These are phyloP conservation scores for Dioszegia hungarica DNA, from an alignment of 768 basidiomycete genomes.

Conservation along the genomic window DNA sequence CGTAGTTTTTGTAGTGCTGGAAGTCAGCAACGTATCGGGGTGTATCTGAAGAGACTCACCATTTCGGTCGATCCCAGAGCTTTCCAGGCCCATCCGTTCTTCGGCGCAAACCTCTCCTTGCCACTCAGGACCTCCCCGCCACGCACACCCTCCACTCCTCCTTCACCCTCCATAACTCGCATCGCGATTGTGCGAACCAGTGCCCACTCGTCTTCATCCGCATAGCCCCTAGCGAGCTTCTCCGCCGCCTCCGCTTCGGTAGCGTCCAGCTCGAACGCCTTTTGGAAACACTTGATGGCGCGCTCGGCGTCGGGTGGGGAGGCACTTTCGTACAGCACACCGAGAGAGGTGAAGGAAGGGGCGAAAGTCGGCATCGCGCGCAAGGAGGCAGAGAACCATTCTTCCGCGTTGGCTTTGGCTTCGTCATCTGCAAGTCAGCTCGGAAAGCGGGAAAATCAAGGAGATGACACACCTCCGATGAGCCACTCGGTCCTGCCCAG, in stretches of 20 bases:
- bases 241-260: slow-evolving; percentile 79
- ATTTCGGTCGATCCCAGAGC: slow-evolving; percentile 85
- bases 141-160: slow-evolving; percentile 63
- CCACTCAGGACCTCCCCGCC: slow-evolving; percentile 50
- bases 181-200: slow-evolving; percentile 90
- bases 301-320: slow-evolving; percentile 73
- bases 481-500: slow-evolving; percentile 73
- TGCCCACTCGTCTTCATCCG: slow-evolving; percentile 91
- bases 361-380: slow-evolving; percentile 72
- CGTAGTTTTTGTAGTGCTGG: slow-evolving; percentile 55
- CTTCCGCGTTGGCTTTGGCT: slow-evolving; percentile 62
- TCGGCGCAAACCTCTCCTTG: slow-evolving; percentile 53
- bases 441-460: not conserved
- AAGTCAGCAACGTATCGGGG: not conserved
- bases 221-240: slow-evolving; percentile 79
- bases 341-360: slow-evolving; percentile 88
- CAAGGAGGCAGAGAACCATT: slow-evolving; percentile 71
- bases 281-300: slow-evolving; percentile 93
- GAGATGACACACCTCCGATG: slow-evolving; percentile 60
- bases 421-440: slow-evolving; percentile 32
- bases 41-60: slow-evolving; percentile 54
- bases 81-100: slow-evolving; percentile 97
- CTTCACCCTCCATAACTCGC: slow-evolving; percentile 88
- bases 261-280: slow-evolving; percentile 93
- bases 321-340: slow-evolving; percentile 75